Base-by-base conservation (phyloP, 2,329 filamentous ascomycete genomes). In the Bipolaris cookei region DNA sequence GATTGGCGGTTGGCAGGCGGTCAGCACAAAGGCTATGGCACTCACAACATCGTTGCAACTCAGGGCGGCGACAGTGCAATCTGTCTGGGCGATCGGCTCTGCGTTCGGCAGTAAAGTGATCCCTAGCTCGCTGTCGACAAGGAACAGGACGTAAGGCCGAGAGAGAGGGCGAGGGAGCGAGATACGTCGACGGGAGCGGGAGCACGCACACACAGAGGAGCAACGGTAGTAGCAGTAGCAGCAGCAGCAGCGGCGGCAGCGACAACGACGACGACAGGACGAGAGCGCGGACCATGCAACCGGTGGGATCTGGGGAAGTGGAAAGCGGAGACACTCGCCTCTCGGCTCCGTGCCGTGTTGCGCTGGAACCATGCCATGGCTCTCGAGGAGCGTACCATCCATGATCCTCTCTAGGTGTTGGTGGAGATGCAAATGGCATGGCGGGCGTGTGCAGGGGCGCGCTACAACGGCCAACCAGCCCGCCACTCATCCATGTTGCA, bases 31-130 rank as follows among this genome's bases (percentile, higher is more conserved):
- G 35, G 49, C 47, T 38, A 47, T 59, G 54, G 50, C 30, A 75
- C 73, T 76, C 58, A 76, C 73, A 76, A 76, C 73, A 76, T 76
- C 61, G 38, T 8, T 23, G 38, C 38, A 23, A 23, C 18, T 16
- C 21, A 21, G 10, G 6, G 67, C 62, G 51, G 63, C 61, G 61
- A 63, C 63, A 56, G 64, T 56, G 71, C 67, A 68, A 69, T 66
- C 62, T 67, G 56, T 48, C 50, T 50, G 28, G 58, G n/a, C 30
- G 51, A 28, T 43, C 35, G 56, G 63, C 54, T 66, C 64, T 66
- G 61, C 51, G 66, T 58, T 42, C n/a, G 46, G 51, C 30, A 39
- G 51, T 46, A 43, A 47, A 47, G 30, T 37, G 35, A 43, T 49
- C 56, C 42, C 41, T 43, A 25, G 42, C 60, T 48, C 54, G 52